Evolutionary conservation across 495 filamentous ascomycete genomes (phyloP), one percentile per base, ranked within the genome.

Genomic region (Neurospora tetraspora): DNA sequence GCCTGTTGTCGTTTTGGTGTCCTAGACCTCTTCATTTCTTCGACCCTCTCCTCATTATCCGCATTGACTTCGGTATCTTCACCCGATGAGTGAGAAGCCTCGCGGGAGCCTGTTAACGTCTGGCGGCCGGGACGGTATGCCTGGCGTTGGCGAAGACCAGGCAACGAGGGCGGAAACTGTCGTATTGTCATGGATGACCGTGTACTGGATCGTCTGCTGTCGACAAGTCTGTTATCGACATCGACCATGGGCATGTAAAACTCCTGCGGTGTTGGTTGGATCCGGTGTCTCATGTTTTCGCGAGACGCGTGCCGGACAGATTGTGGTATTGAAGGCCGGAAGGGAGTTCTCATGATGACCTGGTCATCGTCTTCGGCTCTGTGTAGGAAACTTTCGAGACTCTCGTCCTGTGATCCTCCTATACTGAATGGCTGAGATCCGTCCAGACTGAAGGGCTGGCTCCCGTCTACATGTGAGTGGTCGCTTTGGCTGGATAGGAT

Each of bases 341-440:
- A 86, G 4, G 85, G 84, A 6, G 81, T 74, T 8, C 82, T 75
- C 53, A 82, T 72, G 68, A 86, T 81, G 43, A 85, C 78, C 34
- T 82, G 79, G 27, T 84, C 82, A 65, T 86, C 83, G 18, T 78
- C 72, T 73, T 86, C 83, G 71, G 82, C 81, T 71, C 76, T 81
- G 38, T 76, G 77, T 45, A 79, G 65, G 68, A 85, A 86, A 71
- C 80, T 81, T 74, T 82, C 78, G 75, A 85, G 80, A 72, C 76
- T 82, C 70, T 83, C 81, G 70, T 86, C 84, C 71, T 86, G 85
- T 2, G 85, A 86, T n/a, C 76, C 81, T 11, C 77, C 72, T 39
- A 81, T 76, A 73, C 79, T 80, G 61, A 74, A 78, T 1, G 76
- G 77, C 47, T 81, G 79, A 4, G 79, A 81, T 7, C 76, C 77